These are phyloP conservation scores for Allium fistulosum DNA, from an alignment of 106 monocot genomes.

Conservation along the genomic window DNA sequence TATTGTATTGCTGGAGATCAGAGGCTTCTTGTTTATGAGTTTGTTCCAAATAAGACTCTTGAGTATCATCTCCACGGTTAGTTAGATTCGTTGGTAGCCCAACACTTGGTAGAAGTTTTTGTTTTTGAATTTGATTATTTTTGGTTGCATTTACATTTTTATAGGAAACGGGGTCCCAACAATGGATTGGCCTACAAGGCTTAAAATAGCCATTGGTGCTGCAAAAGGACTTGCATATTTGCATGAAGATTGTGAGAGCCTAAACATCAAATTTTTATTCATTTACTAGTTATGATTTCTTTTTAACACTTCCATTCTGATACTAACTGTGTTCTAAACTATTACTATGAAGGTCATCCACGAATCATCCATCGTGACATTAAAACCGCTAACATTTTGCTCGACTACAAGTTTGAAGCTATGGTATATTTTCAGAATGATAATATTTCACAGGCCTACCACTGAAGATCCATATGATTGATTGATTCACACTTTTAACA, in stretches of 20 bases:
- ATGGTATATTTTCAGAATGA: slow-evolving; percentile 37
- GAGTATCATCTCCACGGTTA: slow-evolving; percentile 81
- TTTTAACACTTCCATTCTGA: not conserved
- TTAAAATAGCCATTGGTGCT: slow-evolving; percentile 79
- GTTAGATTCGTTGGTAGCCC: not conserved
- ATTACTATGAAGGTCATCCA: slow-evolving; percentile 51
- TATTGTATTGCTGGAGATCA: slow-evolving; percentile 66
- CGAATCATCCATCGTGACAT: slow-evolving; percentile 89
- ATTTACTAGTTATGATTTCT: not conserved
- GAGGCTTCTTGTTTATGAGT: slow-evolving; percentile 82
- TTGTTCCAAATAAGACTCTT: slow-evolving; percentile 77
- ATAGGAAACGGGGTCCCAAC: slow-evolving; percentile 50
- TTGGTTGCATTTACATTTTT: not conserved
- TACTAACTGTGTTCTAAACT: not conserved
- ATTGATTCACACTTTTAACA: not conserved
- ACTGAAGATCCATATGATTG: not conserved
- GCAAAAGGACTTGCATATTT: slow-evolving; percentile 90
- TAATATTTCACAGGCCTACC: not conserved
- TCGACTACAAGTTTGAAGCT: slow-evolving; percentile 77
- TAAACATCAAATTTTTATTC: not conserved
- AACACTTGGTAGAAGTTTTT: too few species aligned
- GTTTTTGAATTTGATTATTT: not conserved
- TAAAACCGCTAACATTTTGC: slow-evolving; percentile 72
- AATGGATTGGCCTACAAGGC: slow-evolving; percentile 74
- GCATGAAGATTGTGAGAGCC: slow-evolving; percentile 82